A percentile compares a stretch with the other conserved stretches of the same genome.
phyloP scores from a whole-genome alignment of 148 eudicot genomes.

The Arbutus unedo region DNA sequence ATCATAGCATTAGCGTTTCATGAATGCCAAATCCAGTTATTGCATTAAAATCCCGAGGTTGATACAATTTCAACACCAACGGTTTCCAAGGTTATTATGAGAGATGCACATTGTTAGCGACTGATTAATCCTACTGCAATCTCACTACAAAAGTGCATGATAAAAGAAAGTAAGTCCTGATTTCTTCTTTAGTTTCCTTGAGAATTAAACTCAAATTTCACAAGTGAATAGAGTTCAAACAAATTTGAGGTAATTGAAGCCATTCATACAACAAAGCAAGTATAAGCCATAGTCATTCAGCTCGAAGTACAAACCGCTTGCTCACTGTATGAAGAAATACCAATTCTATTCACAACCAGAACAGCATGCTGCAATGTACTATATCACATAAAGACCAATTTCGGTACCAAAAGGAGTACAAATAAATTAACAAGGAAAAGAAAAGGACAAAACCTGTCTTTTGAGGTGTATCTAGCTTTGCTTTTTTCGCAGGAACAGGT shows the following conservation, averaged over 20 bases:
- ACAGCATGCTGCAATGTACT: neutral
- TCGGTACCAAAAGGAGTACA: neutral
- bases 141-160: neutral
- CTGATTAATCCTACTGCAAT: neutral
- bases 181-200: neutral
- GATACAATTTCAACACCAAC: neutral
- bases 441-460: constrained; percentile 35
- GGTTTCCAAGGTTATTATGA: neutral
- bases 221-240: neutral
- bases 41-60: neutral
- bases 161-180: no score
- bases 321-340: neutral
- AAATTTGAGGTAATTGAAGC: neutral
- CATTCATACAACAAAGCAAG: neutral
- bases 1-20: neutral
- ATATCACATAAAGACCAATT: neutral
- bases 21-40: neutral
- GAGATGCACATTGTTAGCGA: neutral
- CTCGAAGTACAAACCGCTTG: neutral
- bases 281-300: neutral
- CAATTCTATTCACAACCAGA: neutral
- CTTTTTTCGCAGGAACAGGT: constrained; percentile 43
- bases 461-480: constrained; percentile 44
- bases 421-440: neutral
- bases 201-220: neutral